Evolutionary conservation across 192 early-diverging fungal species (phyloP), one percentile per base, ranked within the genome.

Genomic region (Coemansia aciculifera): DNA sequence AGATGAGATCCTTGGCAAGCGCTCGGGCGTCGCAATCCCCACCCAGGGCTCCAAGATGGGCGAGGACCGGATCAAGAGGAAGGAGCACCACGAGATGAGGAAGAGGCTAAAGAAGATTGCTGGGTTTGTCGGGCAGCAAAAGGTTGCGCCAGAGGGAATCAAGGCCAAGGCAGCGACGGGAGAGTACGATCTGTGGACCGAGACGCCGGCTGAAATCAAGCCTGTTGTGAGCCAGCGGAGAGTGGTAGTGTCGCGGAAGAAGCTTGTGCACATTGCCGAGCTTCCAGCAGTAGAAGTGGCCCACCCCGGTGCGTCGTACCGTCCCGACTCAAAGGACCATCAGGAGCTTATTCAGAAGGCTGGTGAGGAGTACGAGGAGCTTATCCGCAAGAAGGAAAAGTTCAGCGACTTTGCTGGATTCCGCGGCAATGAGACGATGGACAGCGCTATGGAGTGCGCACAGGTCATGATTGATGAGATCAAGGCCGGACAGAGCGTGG

Each of bases 271-370:
- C 11, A 9, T 75, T 63, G 67, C 62, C 12, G 54, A 27, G 12
- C 62, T 90, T 17, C 86, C 90, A 0, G 91, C 92, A 3, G 89
- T 98, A 2, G 81, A 87, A 36, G 76, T 91, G 40, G 86, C 90
- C 24, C 90, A 95, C 61, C 88, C 91, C 2, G 97, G 97, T 48
- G 86, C 92, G 1, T 97, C 95, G 15, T 99, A 99, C 79, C 93
- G 94, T 59, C 97, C 97, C 8, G 83, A 85, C 12, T 85, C 89
- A 68, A 80, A 86, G 56, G 91, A 93, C 44, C 95, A 97, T 84
- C 89, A 94, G 73, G 78, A 81, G 54, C 70, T 91, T 38, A 62
- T 93, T 39, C 66, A 67, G 8, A 70, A 85, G 66, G 91, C 90
- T n/a, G 75, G 85, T 24, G 76, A 85, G 5, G 85, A 87, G 38